phyloP scores from a whole-genome alignment of 2,329 filamentous ascomycete genomes.

The Colletotrichum australisinense region DNA sequence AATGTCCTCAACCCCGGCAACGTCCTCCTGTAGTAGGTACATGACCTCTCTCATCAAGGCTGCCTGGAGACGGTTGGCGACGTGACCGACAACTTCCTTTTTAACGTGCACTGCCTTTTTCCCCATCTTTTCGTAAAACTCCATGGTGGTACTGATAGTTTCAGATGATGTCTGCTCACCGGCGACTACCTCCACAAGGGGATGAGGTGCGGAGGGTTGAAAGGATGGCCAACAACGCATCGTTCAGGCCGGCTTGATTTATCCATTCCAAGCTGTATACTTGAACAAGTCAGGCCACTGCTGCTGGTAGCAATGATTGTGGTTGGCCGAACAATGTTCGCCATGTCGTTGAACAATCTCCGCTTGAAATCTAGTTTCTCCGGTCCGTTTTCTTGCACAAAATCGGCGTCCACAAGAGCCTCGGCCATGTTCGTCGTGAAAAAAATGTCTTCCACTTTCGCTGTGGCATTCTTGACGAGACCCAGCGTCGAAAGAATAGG shows the following conservation, averaged over 20 bases:
- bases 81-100: conserved; percentile 54
- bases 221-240: conserved; percentile 58
- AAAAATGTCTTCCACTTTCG: background rate
- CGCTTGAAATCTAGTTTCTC: conserved; percentile 53
- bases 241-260: conserved; percentile 41
- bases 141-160: conserved; percentile 43
- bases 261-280: conserved; percentile 41
- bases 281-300: conserved; percentile 45
- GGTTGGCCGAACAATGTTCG: conserved; percentile 41
- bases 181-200: conserved; percentile 58
- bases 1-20: conserved; percentile 21
- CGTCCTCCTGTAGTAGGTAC: conserved; percentile 20
- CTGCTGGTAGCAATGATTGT: conserved; percentile 50
- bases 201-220: conserved; percentile 62
- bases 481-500: conserved; percentile 24
- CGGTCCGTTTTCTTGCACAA: conserved; percentile 53
- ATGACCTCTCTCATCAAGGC: conserved; percentile 22
- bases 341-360: conserved; percentile 48
- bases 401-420: conserved; percentile 41
- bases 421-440: conserved; percentile 23
- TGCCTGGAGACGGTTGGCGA: conserved; percentile 57
- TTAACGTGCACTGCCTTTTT: conserved; percentile 53
- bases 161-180: conserved; percentile 43
- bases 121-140: conserved; percentile 52
- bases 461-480: background rate